Evolutionary conservation across 2,329 filamentous ascomycete genomes (phyloP).

Genomic region (Aspergillus sojae): DNA sequence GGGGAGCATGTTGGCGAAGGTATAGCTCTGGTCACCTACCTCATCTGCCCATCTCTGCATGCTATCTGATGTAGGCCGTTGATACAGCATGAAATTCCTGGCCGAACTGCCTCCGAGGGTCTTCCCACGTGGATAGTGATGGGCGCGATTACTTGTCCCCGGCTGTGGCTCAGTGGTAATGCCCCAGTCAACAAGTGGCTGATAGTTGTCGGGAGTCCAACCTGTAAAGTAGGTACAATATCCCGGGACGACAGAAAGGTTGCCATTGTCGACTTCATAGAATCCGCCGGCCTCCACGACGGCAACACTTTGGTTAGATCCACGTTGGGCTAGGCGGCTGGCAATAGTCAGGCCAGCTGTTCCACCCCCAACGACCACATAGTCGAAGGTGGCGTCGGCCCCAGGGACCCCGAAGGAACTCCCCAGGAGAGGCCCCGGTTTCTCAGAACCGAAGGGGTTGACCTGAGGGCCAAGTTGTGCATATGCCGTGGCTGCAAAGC

Average conservation of each 20-base stretch:
- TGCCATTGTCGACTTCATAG: constrained; percentile 39
- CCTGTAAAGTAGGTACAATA: constrained; percentile 26
- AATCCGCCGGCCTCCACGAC: constrained; percentile 37
- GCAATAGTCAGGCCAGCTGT: constrained; percentile 29
- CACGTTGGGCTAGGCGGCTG: constrained; percentile 26
- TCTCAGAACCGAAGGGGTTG: constrained; percentile 24
- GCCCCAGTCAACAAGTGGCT: constrained; percentile 31
- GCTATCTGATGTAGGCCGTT: constrained; percentile 32
- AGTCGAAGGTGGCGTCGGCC: constrained; percentile 27
- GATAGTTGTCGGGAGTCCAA: constrained; percentile 23
- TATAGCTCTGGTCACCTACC: constrained; percentile 38
- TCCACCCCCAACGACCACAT: constrained; percentile 30
- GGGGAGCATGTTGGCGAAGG: constrained; percentile 29
- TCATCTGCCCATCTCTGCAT: constrained; percentile 40
- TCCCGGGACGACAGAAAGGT: constrained; percentile 29
- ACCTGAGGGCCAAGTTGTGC: constrained; percentile 12
- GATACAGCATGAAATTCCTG: constrained; percentile 30
- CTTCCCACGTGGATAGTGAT: constrained; percentile 33
- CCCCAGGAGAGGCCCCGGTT: constrained; percentile 19
- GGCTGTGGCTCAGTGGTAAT: constrained; percentile 27
- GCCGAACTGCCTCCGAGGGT: constrained; percentile 29
- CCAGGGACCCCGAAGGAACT: constrained; percentile 20
- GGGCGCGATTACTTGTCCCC: constrained; percentile 8
- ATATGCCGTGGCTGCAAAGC: constrained; percentile 3
- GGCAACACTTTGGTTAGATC: constrained; percentile 27